Evolutionary conservation across 1,139 yeast genomes (phyloP).

Genomic region (Saccharomycopsis hybrid): DNA sequence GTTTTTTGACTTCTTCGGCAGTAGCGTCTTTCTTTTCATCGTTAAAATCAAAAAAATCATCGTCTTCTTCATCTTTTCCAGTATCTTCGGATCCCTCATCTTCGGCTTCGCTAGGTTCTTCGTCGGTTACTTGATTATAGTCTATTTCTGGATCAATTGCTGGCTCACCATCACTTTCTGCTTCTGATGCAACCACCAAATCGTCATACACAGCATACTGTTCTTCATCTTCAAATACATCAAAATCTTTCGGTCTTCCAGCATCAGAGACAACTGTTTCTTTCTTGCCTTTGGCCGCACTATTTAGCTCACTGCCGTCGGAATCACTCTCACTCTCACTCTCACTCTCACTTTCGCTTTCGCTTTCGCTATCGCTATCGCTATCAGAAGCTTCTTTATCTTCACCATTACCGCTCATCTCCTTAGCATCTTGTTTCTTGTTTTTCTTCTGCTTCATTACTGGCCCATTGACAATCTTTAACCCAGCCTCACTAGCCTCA

Average conservation of each 20-base stretch:
- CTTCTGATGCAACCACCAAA: conserved; percentile 18
- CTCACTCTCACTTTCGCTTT: conserved; percentile 24
- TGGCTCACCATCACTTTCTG: conserved; percentile 30
- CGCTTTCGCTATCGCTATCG: conserved; percentile 26
- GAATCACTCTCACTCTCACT: conserved; percentile 24
- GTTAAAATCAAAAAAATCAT: conserved; percentile 36
- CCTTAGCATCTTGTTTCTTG: conserved; percentile 21
- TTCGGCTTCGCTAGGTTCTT: conserved; percentile 44
- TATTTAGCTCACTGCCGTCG: conserved; percentile 23
- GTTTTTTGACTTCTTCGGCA: conserved; percentile 16
- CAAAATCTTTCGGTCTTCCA: conserved; percentile 22
- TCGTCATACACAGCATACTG: conserved; percentile 9
- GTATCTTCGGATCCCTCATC: conserved; percentile 25
- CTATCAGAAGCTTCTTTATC: conserved; percentile 22
- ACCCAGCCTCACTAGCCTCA: conserved; percentile 48
- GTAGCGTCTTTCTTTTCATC: conserved; percentile 24
- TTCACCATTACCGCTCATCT: conserved; percentile 22
- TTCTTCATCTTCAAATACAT: conserved; percentile 29
- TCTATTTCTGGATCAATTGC: conserved; percentile 37
- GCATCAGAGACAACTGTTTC: conserved; percentile 26
- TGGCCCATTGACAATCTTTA: conserved; percentile 55
- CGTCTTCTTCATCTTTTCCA: conserved; percentile 29
- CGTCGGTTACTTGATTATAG: conserved; percentile 59
- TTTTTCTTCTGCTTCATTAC: conserved; percentile 32
- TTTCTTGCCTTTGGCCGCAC: conserved; percentile 21